Evolutionary conservation across 129 eudicot genomes (phyloP).

Genomic region (Calendula officinalis): DNA sequence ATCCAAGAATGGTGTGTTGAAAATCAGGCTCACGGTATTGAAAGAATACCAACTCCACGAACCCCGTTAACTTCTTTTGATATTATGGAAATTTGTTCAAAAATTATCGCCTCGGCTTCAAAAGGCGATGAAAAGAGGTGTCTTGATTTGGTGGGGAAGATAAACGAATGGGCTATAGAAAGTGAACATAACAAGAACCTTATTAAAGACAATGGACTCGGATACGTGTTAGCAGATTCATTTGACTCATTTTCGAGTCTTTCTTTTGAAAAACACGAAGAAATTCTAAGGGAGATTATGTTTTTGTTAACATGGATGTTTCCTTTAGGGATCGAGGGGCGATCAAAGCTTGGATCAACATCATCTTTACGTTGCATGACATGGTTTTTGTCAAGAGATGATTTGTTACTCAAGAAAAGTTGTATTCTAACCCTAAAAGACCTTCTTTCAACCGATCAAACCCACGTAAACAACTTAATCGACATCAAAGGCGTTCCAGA

Average conservation of each 20-base stretch:
- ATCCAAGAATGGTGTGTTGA: slow-evolving; percentile 95
- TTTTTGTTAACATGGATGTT: slow-evolving; percentile 55
- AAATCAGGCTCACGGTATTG: slow-evolving; percentile 58
- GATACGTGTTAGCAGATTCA: slow-evolving; percentile 40
- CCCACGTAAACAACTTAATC: slow-evolving; percentile 22
- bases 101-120: slow-evolving; percentile 25
- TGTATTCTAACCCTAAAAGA: slow-evolving; percentile 52
- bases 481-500: slow-evolving; percentile 37
- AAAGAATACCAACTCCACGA: slow-evolving; percentile 84
- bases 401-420: slow-evolving; percentile 46
- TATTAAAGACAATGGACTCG: slow-evolving; percentile 60
- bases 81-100: slow-evolving; percentile 40
- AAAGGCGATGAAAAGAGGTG: slow-evolving; percentile 43
- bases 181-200: slow-evolving; percentile 64
- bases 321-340: slow-evolving; percentile 54
- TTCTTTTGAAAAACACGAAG: slow-evolving; percentile 33
- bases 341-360: slow-evolving; percentile 50
- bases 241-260: slow-evolving; percentile 50
- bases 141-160: slow-evolving; percentile 44
- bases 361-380: slow-evolving; percentile 63
- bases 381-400: slow-evolving; percentile 49
- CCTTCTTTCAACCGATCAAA: slow-evolving; percentile 41
- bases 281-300: slow-evolving; percentile 47
- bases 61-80: slow-evolving; percentile 55
- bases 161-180: slow-evolving; percentile 57